Conservation (phyloP, 176 grass and related monocot species). For the Carex myosuroides region DNA sequence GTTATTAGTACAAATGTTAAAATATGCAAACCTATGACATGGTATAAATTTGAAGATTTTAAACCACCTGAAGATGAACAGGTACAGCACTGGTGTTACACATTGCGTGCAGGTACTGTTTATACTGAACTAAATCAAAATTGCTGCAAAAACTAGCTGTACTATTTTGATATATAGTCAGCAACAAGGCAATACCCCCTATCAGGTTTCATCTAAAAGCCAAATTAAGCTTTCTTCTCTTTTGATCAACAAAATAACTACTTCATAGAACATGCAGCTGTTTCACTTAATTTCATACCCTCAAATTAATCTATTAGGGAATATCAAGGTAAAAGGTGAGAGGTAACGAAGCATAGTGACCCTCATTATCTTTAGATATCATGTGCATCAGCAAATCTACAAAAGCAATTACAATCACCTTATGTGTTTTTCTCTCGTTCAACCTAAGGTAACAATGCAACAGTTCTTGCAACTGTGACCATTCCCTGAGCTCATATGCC, state of each 20-base stretch:
- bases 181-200: not conserved
- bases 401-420: conserved; percentile 62
- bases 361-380: conserved; percentile 7
- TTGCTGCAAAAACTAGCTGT: no score
- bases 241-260: not conserved
- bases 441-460: conserved; percentile 74
- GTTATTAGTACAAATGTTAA: not conserved
- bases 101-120: not conserved
- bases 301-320: not conserved
- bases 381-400: conserved; percentile 48
- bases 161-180: no score
- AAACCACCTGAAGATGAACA: not conserved
- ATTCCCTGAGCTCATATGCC: conserved; percentile 56
- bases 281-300: not conserved
- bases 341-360: conserved; percentile 5
- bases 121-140: not conserved
- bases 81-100: not conserved
- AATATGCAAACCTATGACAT: not conserved
- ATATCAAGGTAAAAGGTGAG: conserved; percentile 13
- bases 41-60: not conserved
- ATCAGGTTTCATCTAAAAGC: not conserved
- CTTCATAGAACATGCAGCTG: not conserved
- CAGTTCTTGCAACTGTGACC: conserved; percentile 57
- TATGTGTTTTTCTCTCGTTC: conserved; percentile 53
- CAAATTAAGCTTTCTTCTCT: not conserved